Conservation (phyloP, 352 stramenopile genomes). For the Phytophthora ramorum region DNA sequence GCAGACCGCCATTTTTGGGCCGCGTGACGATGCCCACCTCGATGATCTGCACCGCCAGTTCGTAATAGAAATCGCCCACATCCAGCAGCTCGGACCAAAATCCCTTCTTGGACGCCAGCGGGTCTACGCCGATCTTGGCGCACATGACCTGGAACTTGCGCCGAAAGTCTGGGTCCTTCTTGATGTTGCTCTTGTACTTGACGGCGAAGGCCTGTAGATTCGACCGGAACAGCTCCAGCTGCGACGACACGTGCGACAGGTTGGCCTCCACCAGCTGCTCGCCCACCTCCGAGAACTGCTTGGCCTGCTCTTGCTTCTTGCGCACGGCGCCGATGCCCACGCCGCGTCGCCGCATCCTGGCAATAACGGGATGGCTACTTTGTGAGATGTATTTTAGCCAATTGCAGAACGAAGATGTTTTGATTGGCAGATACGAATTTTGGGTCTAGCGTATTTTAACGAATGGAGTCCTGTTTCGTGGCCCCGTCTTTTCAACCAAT, state of each 20-base stretch:
- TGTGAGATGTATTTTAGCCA: conserved; percentile 10
- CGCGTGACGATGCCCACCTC: conserved; percentile 96
- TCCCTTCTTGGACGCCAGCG: conserved; percentile 96
- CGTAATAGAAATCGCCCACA: conserved; percentile 99
- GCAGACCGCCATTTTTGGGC: conserved; percentile 85
- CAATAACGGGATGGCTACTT: neutral
- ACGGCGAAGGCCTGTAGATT: conserved; percentile 93
- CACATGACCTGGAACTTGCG: conserved; percentile 97
- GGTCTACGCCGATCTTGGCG: conserved; percentile 96
- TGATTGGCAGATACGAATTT: conserved; percentile 23
- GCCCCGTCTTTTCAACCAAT: conserved; percentile 28
- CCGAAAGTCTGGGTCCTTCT: conserved; percentile 94
- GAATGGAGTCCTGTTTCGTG: conserved; percentile 72
- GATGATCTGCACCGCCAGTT: conserved; percentile 99
- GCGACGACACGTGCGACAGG: conserved; percentile 77
- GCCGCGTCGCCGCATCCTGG: conserved; percentile 64
- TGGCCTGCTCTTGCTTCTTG: conserved; percentile 89
- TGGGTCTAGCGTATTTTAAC: conserved; percentile 7
- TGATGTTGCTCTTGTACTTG: conserved; percentile 96
- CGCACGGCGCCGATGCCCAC: conserved; percentile 88
- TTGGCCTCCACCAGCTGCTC: conserved; percentile 85
- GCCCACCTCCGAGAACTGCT: conserved; percentile 87
- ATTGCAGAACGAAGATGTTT: neutral
- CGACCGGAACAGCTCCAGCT: conserved; percentile 92
- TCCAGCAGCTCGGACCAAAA: conserved; percentile 98